Evolutionary conservation across 2,329 filamentous ascomycete species (phyloP).

Genomic region (Cladophialophora yegresii): DNA sequence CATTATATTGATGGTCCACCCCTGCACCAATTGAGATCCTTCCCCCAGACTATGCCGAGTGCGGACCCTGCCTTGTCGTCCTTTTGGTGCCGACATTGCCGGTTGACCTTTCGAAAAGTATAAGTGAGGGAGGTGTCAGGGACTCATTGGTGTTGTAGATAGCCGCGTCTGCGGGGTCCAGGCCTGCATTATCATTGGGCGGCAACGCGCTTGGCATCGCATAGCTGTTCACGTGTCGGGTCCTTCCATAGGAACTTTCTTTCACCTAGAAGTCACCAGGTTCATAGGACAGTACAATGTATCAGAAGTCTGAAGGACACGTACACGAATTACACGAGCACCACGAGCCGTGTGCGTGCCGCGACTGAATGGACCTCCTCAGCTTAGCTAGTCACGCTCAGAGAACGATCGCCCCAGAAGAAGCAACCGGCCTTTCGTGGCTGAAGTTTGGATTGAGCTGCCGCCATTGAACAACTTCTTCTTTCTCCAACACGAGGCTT

Average conservation of each 20-base stretch:
- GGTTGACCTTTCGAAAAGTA: not conserved
- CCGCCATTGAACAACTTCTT: not conserved
- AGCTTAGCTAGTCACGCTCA: not conserved
- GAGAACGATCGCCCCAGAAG: not conserved
- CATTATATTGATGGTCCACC: not conserved
- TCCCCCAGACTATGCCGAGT: slow-evolving; percentile 2
- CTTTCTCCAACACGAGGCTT: slow-evolving; percentile 7
- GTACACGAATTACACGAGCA: not conserved
- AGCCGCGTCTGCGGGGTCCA: too few relatives aligned
- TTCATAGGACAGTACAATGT: not conserved
- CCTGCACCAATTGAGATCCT: not conserved
- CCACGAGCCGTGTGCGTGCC: not conserved
- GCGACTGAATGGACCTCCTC: not conserved
- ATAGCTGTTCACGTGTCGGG: not conserved
- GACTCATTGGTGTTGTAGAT: not conserved
- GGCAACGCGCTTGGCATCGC: not conserved
- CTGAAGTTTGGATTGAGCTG: not conserved
- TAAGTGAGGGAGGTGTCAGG: not conserved
- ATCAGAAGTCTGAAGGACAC: not conserved
- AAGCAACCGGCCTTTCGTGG: not conserved
- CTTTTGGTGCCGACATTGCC: slow-evolving; percentile 7
- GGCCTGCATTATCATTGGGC: not conserved
- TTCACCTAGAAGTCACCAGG: not conserved
- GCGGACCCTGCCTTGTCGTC: not conserved
- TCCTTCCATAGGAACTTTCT: not conserved